A percentile compares a stretch with the other conserved stretches of the same genome.
These are phyloP conservation scores for Penicillium sp. DNA, from an alignment of 2,329 filamentous ascomycete species.

Conservation along the genomic window DNA sequence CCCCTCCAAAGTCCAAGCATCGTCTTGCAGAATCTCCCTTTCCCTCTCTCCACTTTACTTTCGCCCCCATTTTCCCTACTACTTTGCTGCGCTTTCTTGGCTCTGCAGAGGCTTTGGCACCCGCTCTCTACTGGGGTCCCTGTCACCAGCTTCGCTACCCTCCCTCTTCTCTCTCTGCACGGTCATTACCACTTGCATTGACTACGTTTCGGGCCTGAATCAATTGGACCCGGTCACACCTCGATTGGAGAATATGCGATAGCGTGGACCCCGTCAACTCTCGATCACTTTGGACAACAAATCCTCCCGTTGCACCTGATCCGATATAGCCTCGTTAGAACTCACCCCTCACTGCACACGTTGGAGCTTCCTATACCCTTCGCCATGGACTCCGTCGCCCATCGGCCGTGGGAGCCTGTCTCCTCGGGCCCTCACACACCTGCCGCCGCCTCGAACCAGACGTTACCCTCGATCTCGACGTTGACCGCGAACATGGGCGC, in stretches of 20 bases:
- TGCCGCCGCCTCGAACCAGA: constrained; percentile 41
- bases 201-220: constrained; percentile 3
- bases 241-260: constrained; percentile 30
- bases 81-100: neutral
- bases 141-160: neutral
- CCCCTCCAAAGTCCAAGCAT: neutral
- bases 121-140: constrained; percentile 3
- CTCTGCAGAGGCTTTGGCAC: neutral
- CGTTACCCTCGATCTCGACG: constrained; percentile 51
- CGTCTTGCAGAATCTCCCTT: neutral
- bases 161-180: constrained; percentile 3
- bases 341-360: neutral
- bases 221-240: constrained; percentile 5
- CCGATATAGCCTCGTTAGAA: neutral
- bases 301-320: neutral
- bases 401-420: constrained; percentile 48
- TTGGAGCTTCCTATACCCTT: neutral
- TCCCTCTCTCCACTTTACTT: constrained; percentile 4
- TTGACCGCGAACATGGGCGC: constrained; percentile 48
- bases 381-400: constrained; percentile 46
- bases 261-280: constrained; percentile 13
- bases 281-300: constrained; percentile 5
- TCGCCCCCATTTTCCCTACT: constrained; percentile 1
- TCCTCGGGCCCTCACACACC: constrained; percentile 39
- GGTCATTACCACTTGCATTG: constrained; percentile 4